phyloP scores from a whole-genome alignment of 345 rosid species.

The Moricandia arvensis region DNA sequence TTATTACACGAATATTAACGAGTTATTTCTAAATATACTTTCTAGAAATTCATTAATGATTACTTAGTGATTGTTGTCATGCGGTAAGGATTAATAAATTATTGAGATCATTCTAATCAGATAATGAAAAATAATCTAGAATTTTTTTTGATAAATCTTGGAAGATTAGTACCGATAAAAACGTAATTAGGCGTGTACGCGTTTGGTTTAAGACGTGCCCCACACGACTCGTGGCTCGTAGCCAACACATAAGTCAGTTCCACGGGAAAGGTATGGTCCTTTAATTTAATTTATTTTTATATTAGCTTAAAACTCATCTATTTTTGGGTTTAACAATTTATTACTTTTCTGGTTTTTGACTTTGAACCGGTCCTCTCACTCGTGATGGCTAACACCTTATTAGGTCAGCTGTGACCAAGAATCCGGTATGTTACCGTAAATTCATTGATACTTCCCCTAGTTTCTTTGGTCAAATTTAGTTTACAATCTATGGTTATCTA shows the following conservation, averaged over 20 bases:
- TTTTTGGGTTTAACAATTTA: constrained; percentile 20
- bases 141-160: neutral
- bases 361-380: constrained; percentile 43
- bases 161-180: constrained; percentile 18
- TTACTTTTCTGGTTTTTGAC: constrained; percentile 36
- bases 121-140: neutral
- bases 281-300: neutral
- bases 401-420: constrained; percentile 30
- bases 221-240: constrained; percentile 41
- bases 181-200: constrained; percentile 39
- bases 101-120: neutral
- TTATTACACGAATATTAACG: neutral
- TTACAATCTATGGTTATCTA: neutral
- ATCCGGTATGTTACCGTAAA: constrained; percentile 25
- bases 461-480: constrained; percentile 18
- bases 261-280: constrained; percentile 34
- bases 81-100: neutral
- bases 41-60: neutral
- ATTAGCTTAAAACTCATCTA: neutral
- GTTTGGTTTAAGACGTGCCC: constrained; percentile 39
- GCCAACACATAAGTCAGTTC: constrained; percentile 40
- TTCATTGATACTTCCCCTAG: neutral
- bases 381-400: constrained; percentile 16
- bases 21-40: neutral
- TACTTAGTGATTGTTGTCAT: neutral